Evolutionary conservation across 2,329 filamentous ascomycete species (phyloP).

Genomic region (Cercospora sojina): DNA sequence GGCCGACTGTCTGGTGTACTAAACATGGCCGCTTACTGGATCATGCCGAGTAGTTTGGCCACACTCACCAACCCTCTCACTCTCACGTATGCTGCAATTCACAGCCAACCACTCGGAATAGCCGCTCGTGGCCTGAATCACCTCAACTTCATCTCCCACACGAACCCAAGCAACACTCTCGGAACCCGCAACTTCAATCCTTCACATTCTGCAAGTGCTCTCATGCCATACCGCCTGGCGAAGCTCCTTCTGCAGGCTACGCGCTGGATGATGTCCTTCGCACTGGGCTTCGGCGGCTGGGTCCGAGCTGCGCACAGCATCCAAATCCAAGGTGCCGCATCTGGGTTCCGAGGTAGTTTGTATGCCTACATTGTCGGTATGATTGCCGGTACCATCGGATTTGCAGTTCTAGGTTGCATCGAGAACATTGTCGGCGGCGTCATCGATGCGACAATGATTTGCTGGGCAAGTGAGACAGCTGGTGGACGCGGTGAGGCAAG

Average conservation of each 20-base stretch:
- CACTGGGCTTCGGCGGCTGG: conserved; percentile 94
- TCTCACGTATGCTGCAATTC: conserved; percentile 89
- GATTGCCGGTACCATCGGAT: conserved; percentile 91
- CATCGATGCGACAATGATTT: conserved; percentile 67
- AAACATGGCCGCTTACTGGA: conserved; percentile 70
- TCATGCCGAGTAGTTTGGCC: conserved; percentile 81
- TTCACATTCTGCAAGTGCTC: conserved; percentile 37
- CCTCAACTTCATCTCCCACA: conserved; percentile 74
- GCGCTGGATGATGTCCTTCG: conserved; percentile 84
- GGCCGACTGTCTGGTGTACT: conserved; percentile 67
- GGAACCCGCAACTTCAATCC: conserved; percentile 38
- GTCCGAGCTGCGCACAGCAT: conserved; percentile 84
- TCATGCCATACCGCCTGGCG: conserved; percentile 75
- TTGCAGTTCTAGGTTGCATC: conserved; percentile 70
- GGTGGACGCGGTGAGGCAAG: conserved; percentile 62
- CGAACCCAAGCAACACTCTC: conserved; percentile 69
- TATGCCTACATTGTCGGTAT: conserved; percentile 95
- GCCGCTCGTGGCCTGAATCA: conserved; percentile 78
- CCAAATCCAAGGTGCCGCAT: conserved; percentile 57
- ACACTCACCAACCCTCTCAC: conserved; percentile 88
- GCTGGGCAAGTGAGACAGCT: conserved; percentile 85
- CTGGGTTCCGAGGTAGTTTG: conserved; percentile 66
- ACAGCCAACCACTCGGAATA: conserved; percentile 75
- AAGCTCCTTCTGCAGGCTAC: conserved; percentile 90
- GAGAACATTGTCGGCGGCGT: conserved; percentile 42